phyloP scores from a whole-genome alignment of 1,284 basidiomycete genomes.

The Ceratorhiza oryzae-sativae region DNA sequence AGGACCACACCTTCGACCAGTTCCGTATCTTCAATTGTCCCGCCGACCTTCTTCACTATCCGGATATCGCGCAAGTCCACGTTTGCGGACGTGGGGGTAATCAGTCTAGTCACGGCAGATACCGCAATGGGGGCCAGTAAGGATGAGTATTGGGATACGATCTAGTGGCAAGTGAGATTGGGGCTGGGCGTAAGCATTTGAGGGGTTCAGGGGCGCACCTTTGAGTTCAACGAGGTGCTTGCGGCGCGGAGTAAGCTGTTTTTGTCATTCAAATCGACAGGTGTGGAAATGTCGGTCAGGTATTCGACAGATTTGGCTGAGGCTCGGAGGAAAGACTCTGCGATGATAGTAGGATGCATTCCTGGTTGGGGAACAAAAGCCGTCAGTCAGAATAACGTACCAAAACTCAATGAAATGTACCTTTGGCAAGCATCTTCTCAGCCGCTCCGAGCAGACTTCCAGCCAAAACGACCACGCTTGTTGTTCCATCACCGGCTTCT shows the following conservation, averaged over 20 bases:
- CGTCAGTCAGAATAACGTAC: background rate
- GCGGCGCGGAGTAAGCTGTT: slow-evolving; percentile 90
- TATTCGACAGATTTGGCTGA: slow-evolving; percentile 94
- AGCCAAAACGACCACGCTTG: slow-evolving; percentile 95
- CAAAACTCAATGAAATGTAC: slow-evolving; percentile 48
- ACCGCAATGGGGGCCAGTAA: slow-evolving; percentile 98
- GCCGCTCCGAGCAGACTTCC: slow-evolving; percentile 93
- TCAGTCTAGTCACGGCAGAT: slow-evolving; percentile 89
- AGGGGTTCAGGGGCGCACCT: slow-evolving; percentile 59
- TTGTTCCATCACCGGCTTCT: slow-evolving; percentile 99
- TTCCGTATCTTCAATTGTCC: slow-evolving; percentile 99
- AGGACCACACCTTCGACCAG: slow-evolving; percentile 95
- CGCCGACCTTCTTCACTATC: slow-evolving; percentile 98
- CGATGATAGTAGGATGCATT: slow-evolving; percentile 97
- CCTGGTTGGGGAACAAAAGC: slow-evolving; percentile 48
- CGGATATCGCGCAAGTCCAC: slow-evolving; percentile 97
- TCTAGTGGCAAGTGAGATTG: slow-evolving; percentile 54
- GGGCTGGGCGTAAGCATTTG: background rate
- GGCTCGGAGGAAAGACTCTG: slow-evolving; percentile 94
- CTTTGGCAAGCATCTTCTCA: slow-evolving; percentile 96
- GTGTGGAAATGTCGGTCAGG: slow-evolving; percentile 90
- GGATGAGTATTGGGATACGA: slow-evolving; percentile 99
- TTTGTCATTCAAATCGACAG: slow-evolving; percentile 91
- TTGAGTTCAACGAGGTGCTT: slow-evolving; percentile 95
- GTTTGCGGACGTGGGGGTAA: slow-evolving; percentile 85